Evolutionary conservation across 2,329 filamentous ascomycete genomes (phyloP), one percentile per base, ranked within the genome.

Genomic region (Gliomastix tumulicola): DNA sequence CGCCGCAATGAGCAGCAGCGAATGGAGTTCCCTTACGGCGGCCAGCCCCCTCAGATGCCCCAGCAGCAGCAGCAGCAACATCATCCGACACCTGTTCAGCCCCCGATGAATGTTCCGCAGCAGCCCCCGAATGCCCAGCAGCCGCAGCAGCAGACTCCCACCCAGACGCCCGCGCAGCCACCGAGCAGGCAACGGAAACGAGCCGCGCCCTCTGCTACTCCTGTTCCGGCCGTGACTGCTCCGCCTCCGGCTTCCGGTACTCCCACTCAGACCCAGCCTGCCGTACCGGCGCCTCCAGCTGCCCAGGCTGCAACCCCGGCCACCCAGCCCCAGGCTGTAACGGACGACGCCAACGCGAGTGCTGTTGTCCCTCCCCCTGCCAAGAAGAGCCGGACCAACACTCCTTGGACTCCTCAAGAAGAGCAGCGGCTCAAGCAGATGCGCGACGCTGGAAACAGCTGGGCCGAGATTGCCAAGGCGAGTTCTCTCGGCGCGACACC

Each of bases 401-500:
- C 92, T 4, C 92, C 92, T 1, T 98, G 92, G 92, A 96, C 89
- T 3, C 87, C 90, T 3, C 85, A 85, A 22, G 92, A 98, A 60
- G 92, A 98, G 62, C 79, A 90, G 56, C 74, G 88, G 32, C 68
- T 98, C 49, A 97, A 97, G 70, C 79, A 83, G 47, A 94, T 98
- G 88, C 77, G 92, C 51, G 92, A 97, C 60, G 78, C 82, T 2
- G 89, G 90, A 10, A 89, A 85, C 50, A 95, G 86, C 54, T 98
- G 92, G 92, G 94, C 88, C 34, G 92, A 97, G 54, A 98, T 98
- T 55, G 92, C 90, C 49, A 97, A 97, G 81, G 89, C 94, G 92
- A 74, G 87, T 87, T 6, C 22, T 33, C 10, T 10, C 25, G 25
- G 17, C 7, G 9, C 18, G 16, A 21, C 12, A 3, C 16, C 15